Evolutionary conservation across 2,329 filamentous ascomycete species (phyloP), one percentile per base, ranked within the genome.

Genomic region (Pseudocercospora fuligena): DNA sequence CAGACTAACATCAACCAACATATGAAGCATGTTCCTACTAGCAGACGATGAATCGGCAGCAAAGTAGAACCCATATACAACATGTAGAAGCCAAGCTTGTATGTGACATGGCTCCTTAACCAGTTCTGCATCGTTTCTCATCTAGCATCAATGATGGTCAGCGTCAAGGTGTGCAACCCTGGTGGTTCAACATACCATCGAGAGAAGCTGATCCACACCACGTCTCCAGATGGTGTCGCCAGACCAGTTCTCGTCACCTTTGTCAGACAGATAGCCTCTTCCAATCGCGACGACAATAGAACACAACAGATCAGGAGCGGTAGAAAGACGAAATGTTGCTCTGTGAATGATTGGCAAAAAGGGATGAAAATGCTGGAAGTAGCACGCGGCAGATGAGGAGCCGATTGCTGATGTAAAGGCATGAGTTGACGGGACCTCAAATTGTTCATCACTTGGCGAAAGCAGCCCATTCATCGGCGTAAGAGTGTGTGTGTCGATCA

Each of bases 41-140:
- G 59, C 59, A 9, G n/a, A 47, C 12, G 59, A 61, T n/a, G 59
- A 47, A 19, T 49, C 43, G 21, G 36, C 59, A n/a, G 59, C 43
- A 49, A 61, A 61, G 21, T 61, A 61, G 36, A 61, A 61, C 12
- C 59, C 59, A 23, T 61, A 61, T n/a, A 61, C 43, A 9, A 49
- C 43, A n/a, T 61, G 59, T 40, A 61, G 40, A 25, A 61, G 19
- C 36, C 59, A 61, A 1, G 59, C 59, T 49, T 61, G 59, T 1
- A 61, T 7, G 8, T 27, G 9, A 36, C 59, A 61, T 27, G 59
- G 43, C n/a, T 51, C 23, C 43, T 40, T 14, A 31, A 49, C 8
- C 7, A 51, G 23, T 23, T 14, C 29, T 16, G 56, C 1, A 59
- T 33, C 31, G 16, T 14, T 36, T n/a, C 23, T 31, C 25, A 59